These are phyloP conservation scores for Pestalotiopsis sp. DNA, from an alignment of 2,329 filamentous ascomycete genomes.

Conservation along the genomic window DNA sequence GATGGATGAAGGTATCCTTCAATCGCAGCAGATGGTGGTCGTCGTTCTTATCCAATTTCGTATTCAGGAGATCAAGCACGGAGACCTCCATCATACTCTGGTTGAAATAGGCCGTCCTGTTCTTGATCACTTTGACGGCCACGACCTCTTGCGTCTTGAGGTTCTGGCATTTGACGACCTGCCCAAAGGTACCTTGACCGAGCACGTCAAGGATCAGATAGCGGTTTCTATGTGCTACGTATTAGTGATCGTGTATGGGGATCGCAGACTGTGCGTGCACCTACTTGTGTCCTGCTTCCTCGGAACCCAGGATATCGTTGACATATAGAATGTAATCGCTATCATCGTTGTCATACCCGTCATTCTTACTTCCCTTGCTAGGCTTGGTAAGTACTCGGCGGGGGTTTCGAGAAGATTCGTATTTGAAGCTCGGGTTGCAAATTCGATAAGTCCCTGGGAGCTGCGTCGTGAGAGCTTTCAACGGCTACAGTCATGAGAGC, in stretches of 20 bases:
- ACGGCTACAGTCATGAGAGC: constrained; percentile 58
- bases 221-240: constrained; percentile 65
- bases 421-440: constrained; percentile 97
- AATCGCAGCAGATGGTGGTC: constrained; percentile 93
- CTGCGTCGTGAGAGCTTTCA: constrained; percentile 93
- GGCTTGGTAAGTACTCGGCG: constrained; percentile 95
- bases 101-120: constrained; percentile 98
- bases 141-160: constrained; percentile 98
- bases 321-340: constrained; percentile 99
- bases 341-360: constrained; percentile 98
- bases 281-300: constrained; percentile 97
- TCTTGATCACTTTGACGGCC: constrained; percentile 98
- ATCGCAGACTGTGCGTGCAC: constrained; percentile 29
- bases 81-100: constrained; percentile 99
- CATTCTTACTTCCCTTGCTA: constrained; percentile 97
- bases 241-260: constrained; percentile 8
- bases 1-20: constrained; percentile 97
- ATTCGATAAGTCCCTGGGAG: constrained; percentile 96
- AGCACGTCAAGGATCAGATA: constrained; percentile 97
- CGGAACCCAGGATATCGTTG: constrained; percentile 96
- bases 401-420: constrained; percentile 96
- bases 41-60: constrained; percentile 98
- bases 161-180: constrained; percentile 99
- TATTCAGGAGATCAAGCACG: constrained; percentile 93
- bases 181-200: constrained; percentile 95